Evolutionary conservation across 768 basidiomycete species (phyloP), one percentile per base, ranked within the genome.

Genomic region (Cyclocybe aegerita): DNA sequence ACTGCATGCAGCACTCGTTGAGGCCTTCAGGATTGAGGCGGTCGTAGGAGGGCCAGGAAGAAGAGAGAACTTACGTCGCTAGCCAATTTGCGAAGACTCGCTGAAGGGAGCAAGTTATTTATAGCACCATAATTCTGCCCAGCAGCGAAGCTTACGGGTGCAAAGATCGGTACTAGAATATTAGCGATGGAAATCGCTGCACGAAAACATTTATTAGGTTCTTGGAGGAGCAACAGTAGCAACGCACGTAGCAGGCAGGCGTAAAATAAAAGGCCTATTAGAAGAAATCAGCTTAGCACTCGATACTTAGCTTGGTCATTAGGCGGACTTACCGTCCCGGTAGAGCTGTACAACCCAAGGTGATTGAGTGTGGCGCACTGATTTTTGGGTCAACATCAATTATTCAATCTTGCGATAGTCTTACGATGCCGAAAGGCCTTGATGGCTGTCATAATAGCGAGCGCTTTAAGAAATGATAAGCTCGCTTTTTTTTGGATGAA

Each of bases 1-100:
- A 75, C 61, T 9, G 72, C 73, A 57, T 76, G 75, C n/a, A 75
- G 54, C 15, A 74, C 71, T 35, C 74, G 70, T 54, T 76, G 74
- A 4, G 71, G 71, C 9, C 72, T 76, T 31, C 8, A 36, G 15
- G 3, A 43, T 10, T 8, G 48, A 5, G 36, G 9, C 7, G 14
- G 23, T 11, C n/a, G 23, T 15, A 7, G 17, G 6, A 14, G 14
- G 17, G 35, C 35, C 9, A 36, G 34, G 9, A 30, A 5, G 17
- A 4, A 42, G 45, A 49, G 15, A 49, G 16, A 15, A 23, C 69
- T 30, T 52, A 74, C 73, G 72, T 70, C 45, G 69, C 70, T 16
- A 75, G 66, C 75, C 74, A 75, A 43, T 73, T 75, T 23, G 70
- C 70, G 39, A 72, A 68, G 33, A 62, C 59, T 1, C 63, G 39